Evolutionary conservation across 202 grass and related monocot species (phyloP).

Genomic region (Zizania palustris): DNA sequence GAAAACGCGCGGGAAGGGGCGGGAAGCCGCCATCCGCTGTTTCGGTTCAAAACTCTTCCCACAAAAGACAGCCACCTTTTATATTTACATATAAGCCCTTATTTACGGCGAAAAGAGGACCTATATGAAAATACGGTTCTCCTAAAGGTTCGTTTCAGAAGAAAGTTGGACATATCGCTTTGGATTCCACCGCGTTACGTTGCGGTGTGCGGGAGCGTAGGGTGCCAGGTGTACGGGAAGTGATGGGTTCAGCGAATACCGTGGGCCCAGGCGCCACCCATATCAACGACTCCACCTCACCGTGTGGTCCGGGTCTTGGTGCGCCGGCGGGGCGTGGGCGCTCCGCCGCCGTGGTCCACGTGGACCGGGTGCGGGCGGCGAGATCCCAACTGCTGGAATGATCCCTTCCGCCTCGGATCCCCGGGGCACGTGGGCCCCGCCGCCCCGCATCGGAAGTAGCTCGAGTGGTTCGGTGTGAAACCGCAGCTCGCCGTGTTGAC

Average conservation of each 20-base stretch:
- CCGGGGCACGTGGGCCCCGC: conserved; percentile 41
- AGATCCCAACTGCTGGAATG: conserved; percentile 36
- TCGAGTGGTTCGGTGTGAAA: conserved; percentile 42
- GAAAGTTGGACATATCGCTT: neutral
- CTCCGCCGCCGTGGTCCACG: neutral
- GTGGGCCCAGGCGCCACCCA: conserved; percentile 15
- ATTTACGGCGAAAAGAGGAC: rapidly evolving
- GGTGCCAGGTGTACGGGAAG: conserved; percentile 60
- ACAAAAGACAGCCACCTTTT: rapidly evolving
- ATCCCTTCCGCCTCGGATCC: conserved; percentile 57
- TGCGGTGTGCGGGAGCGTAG: conserved; percentile 13
- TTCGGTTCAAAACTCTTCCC: conserved; percentile 30
- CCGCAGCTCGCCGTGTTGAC: conserved; percentile 32
- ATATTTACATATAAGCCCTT: neutral
- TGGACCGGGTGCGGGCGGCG: conserved; percentile 6
- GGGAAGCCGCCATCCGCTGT: conserved; percentile 39
- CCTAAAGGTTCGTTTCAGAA: rapidly evolving
- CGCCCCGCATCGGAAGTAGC: conserved; percentile 33
- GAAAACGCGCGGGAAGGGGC: conserved; percentile 35
- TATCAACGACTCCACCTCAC: neutral
- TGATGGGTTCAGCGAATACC: conserved; percentile 37
- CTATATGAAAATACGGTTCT: rapidly evolving
- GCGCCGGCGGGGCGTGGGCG: neutral
- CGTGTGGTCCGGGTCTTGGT: conserved; percentile 31
- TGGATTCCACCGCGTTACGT: conserved; percentile 48